phyloP scores from a whole-genome alignment of 768 basidiomycete species.

The Chalciporus sphaerocephalus region DNA sequence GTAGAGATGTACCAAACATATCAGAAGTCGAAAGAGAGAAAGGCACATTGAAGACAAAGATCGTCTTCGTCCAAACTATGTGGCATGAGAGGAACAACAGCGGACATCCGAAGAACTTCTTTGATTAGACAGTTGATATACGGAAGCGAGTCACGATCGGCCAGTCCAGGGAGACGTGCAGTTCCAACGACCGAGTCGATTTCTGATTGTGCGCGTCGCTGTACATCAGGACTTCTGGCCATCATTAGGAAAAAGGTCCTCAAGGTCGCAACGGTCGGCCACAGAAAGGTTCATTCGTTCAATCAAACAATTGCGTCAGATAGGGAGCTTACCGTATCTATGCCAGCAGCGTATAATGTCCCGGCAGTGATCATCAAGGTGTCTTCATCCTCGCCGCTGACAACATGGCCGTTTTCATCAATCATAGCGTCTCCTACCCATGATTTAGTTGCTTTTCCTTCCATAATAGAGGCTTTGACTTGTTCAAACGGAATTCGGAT shows the following conservation, averaged over 20 bases:
- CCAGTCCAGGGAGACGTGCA: constrained; percentile 11
- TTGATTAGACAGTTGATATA: constrained; percentile 14
- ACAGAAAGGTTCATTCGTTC: not conserved
- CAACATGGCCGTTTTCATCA: no score
- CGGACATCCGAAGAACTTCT: constrained; percentile 11
- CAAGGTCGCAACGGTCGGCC: constrained; percentile 5
- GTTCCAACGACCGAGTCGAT: constrained; percentile 9
- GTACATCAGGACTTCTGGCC: constrained; percentile 13
- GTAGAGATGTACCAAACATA: constrained; percentile 32
- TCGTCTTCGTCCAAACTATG: no score
- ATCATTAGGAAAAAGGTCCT: constrained; percentile 11
- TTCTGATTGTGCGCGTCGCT: constrained; percentile 10
- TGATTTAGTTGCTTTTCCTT: no score
- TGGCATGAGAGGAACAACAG: constrained; percentile 9
- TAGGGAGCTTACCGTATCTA: constrained; percentile 7
- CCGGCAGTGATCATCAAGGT: constrained; percentile 10
- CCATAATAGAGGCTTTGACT: no score
- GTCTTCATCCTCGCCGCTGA: constrained; percentile 4
- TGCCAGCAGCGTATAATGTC: constrained; percentile 7
- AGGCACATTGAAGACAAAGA: constrained; percentile 1
- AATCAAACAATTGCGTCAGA: not conserved
- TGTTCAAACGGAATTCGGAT: constrained; percentile 5
- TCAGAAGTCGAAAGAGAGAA: not conserved
- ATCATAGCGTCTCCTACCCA: no score
- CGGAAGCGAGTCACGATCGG: constrained; percentile 11